Evolutionary conservation across 2,329 filamentous ascomycete species (phyloP).

Genomic region (Colletotrichum nymphaeae): DNA sequence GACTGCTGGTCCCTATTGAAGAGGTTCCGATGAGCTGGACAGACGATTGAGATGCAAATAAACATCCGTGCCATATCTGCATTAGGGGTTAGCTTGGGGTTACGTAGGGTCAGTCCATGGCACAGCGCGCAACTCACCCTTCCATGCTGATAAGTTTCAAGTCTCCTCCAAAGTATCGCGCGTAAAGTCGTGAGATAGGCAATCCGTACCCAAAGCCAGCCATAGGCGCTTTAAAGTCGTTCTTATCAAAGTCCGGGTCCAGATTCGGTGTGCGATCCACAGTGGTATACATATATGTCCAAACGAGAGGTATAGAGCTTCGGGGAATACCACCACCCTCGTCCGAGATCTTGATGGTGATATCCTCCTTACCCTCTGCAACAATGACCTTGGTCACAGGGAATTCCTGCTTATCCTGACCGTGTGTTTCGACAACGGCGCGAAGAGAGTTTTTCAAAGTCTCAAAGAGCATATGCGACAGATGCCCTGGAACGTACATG

Average conservation of each 20-base stretch:
- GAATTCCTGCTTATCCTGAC: conserved; percentile 94
- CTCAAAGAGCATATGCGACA: conserved; percentile 99
- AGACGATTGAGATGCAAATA: conserved; percentile 97
- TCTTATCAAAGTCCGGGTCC: conserved; percentile 98
- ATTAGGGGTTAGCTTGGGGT: conserved; percentile 24
- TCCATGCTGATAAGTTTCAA: conserved; percentile 99
- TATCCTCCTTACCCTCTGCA: conserved; percentile 97
- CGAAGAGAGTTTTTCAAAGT: conserved; percentile 98
- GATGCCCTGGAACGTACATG: conserved; percentile 99
- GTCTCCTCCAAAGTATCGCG: conserved; percentile 96
- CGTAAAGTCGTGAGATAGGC: conserved; percentile 93
- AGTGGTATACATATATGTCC: conserved; percentile 99
- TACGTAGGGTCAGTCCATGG: neutral
- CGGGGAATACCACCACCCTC: conserved; percentile 96
- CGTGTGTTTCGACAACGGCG: conserved; percentile 95
- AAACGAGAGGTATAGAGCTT: conserved; percentile 95
- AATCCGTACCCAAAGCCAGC: conserved; percentile 98
- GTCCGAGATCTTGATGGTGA: conserved; percentile 98
- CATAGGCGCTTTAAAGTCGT: conserved; percentile 99
- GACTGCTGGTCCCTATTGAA: conserved; percentile 95
- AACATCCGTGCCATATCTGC: conserved; percentile 95
- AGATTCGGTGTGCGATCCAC: conserved; percentile 95
- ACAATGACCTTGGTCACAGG: conserved; percentile 98
- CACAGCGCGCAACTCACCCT: conserved; percentile 72
- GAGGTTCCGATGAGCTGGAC: conserved; percentile 92